Conservation (phyloP, 1,284 basidiomycete species). For the Trametes sp. region DNA sequence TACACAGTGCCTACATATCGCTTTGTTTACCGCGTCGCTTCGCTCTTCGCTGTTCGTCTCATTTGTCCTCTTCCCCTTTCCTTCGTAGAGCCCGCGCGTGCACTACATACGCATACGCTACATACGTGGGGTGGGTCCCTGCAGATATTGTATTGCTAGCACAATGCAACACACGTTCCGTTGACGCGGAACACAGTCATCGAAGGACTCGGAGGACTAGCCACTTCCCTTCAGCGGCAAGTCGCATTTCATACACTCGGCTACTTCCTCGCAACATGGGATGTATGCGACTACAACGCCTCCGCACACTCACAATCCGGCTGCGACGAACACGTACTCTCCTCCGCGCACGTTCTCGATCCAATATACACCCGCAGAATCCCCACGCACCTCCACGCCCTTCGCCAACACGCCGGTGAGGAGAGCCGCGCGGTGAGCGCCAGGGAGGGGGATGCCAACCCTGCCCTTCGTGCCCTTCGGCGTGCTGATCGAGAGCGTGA, state of each 20-base stretch:
- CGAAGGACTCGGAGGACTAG: not conserved
- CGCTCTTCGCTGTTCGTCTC: not conserved
- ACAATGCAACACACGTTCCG: constrained; percentile 33
- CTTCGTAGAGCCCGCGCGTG: constrained; percentile 1
- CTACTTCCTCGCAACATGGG: too few relatives aligned
- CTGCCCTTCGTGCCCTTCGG: constrained; percentile 25
- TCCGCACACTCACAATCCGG: not conserved
- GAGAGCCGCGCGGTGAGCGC: constrained; percentile 1
- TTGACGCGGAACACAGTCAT: constrained; percentile 8
- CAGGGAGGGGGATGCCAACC: constrained; percentile 23
- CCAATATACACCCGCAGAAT: constrained; percentile 23
- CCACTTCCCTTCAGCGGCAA: too few relatives aligned
- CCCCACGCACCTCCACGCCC: constrained; percentile 8
- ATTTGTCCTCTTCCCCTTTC: not conserved
- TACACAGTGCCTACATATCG: constrained; percentile 13
- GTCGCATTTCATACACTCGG: not conserved
- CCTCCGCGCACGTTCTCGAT: constrained; percentile 18
- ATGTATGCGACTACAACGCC: not conserved
- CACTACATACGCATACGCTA: constrained; percentile 7
- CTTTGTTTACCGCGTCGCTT: constrained; percentile 14
- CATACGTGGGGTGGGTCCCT: constrained; percentile 18
- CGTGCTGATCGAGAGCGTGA: constrained; percentile 23
- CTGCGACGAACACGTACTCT: constrained; percentile 20
- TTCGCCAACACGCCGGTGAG: constrained; percentile 1
- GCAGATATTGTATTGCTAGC: constrained; percentile 35